Conservation (phyloP, 1,284 basidiomycete genomes). For the Peniophora sp. region DNA sequence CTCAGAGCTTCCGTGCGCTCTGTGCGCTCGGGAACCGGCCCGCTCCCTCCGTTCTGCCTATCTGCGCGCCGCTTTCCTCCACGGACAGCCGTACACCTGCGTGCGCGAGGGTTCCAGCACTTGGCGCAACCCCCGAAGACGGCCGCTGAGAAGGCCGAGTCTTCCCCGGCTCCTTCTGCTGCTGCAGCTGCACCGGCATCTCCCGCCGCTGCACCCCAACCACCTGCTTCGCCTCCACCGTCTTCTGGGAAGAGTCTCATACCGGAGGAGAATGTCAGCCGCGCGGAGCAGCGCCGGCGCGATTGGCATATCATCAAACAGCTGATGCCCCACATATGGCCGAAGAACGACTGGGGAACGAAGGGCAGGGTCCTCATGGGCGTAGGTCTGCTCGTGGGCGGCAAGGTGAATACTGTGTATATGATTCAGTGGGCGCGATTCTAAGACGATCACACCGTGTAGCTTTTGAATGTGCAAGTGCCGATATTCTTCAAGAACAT, state of each 20-base stretch:
- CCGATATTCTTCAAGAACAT: conserved; percentile 93
- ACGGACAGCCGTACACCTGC: too few species aligned
- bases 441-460: not conserved
- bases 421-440: not conserved
- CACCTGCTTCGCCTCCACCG: not conserved
- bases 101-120: too few species aligned
- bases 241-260: not conserved
- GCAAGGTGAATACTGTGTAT: conserved; percentile 57
- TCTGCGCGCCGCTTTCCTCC: too few species aligned
- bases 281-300: conserved; percentile 48
- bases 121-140: too few species aligned
- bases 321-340: conserved; percentile 67
- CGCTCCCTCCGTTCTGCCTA: too few species aligned
- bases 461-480: conserved; percentile 95
- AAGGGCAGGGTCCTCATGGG: conserved; percentile 78
- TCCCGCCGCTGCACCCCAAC: not conserved
- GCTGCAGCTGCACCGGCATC: too few species aligned
- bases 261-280: conserved; percentile 8
- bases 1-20: too few species aligned
- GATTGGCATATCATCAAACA: conserved; percentile 65
- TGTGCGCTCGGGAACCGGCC: too few species aligned
- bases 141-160: too few species aligned
- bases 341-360: conserved; percentile 68
- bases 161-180: too few species aligned
- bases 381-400: conserved; percentile 73